Percentiles rank a stretch among this genome's conserved stretches.
phyloP scores from a whole-genome alignment of 2,329 filamentous ascomycete species.

The Aureobasidium sp. region DNA sequence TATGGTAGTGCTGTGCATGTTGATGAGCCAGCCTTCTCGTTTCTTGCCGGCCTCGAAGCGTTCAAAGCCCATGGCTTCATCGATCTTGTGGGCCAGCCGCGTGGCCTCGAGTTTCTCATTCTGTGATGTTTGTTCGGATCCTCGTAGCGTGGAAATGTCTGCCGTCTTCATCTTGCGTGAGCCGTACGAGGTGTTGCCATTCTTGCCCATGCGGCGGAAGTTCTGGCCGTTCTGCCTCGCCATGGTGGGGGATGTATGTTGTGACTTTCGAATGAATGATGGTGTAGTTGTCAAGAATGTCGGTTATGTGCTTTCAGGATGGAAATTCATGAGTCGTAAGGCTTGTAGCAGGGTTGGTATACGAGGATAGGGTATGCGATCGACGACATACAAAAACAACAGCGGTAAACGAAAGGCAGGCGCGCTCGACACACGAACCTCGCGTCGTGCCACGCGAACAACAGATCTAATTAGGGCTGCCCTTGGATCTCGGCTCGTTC shows the following conservation, averaged over 20 bases:
- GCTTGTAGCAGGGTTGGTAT: not conserved
- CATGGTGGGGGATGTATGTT: slow-evolving; percentile 6
- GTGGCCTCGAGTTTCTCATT: slow-evolving; percentile 89
- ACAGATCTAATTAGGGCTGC: not conserved
- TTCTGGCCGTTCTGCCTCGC: slow-evolving; percentile 11
- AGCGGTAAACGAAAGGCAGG: not conserved
- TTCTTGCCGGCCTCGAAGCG: slow-evolving; percentile 84
- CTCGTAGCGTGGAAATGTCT: slow-evolving; percentile 63
- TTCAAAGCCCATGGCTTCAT: slow-evolving; percentile 89
- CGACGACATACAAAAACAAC: slow-evolving; percentile 4
- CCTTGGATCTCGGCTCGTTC: not conserved
- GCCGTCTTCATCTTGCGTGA: slow-evolving; percentile 65
- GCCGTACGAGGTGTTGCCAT: slow-evolving; percentile 43
- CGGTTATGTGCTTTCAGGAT: not conserved
- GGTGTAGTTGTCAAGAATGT: not conserved
- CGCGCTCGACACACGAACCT: slow-evolving; percentile 1
- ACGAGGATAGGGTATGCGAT: not conserved
- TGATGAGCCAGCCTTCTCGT: slow-evolving; percentile 87
- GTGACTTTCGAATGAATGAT: not conserved
- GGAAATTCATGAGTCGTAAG: not conserved
- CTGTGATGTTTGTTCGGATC: slow-evolving; percentile 78
- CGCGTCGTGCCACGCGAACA: slow-evolving; percentile 1
- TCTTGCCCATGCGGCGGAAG: slow-evolving; percentile 38
- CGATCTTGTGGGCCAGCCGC: slow-evolving; percentile 77
- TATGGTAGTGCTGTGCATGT: slow-evolving; percentile 83